Evolutionary conservation across 2,329 filamentous ascomycete species (phyloP), one percentile per base, ranked within the genome.

Genomic region (Nothophoma quercina): DNA sequence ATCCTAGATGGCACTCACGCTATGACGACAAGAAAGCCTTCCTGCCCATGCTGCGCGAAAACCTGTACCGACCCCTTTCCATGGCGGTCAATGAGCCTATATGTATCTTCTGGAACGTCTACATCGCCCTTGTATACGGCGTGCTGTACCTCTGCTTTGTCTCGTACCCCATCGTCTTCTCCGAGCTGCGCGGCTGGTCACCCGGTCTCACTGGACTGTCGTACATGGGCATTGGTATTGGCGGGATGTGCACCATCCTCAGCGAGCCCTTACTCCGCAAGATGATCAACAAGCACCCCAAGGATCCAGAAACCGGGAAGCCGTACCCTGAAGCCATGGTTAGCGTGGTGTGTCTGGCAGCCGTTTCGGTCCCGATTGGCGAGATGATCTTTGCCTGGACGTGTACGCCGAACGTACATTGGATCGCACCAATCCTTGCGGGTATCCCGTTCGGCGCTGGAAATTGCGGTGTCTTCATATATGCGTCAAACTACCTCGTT

Each of bases 131-230:
- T 30, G 85, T 96, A 28, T 96, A 96, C 71, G 90, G 87, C 15
- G 91, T 96, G 32, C 79, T 97, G 1, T 95, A 95, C 67, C 85
- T 96, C 25, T 96, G 91, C 75, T 96, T 96, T 77, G 88, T 96
- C 13, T 91, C 90, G 10, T 96, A 96, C 71, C 92, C 92, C 0
- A 88, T 96, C 53, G 88, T 96, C 51, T 96, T 95, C 74, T 80
- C 81, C 9, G 79, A 88, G 32, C 75, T 85, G 51, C 88, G 93
- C 15, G 90, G 90, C 55, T 97, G 92, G 93, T 81, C 81, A 2
- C 79, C 88, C 0, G 87, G 89, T 1, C 43, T 89, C 28, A 85
- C 87, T 0, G 92, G 93, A 0, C 83, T 97, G 2, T 84, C 91
- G 1, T 97, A 96, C 72, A 65, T 88, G 5, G 93, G 91, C 9